phyloP scores from a whole-genome alignment of 345 rosid species.

The Theobroma cacao region DNA sequence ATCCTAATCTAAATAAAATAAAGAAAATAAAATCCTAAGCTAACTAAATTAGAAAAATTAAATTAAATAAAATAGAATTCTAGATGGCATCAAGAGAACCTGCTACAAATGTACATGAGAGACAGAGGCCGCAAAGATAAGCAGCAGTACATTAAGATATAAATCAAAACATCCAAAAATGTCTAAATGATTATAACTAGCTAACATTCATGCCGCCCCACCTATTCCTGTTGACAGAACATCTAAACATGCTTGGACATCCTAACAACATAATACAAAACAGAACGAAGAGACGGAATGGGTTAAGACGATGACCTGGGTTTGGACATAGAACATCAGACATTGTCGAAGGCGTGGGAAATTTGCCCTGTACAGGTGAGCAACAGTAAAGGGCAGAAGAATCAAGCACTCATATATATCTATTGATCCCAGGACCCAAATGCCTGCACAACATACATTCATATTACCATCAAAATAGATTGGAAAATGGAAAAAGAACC shows the following conservation, averaged over 20 bases:
- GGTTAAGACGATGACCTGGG: constrained; percentile 19
- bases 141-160: not conserved
- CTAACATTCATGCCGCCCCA: not conserved
- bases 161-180: not conserved
- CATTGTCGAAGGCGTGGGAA: constrained; percentile 37
- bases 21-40: too few species aligned
- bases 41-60: too few species aligned
- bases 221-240: not conserved
- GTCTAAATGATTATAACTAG: not conserved
- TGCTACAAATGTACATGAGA: not conserved
- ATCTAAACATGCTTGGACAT: not conserved
- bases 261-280: not conserved
- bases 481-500: not conserved
- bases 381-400: constrained; percentile 40
- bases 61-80: too few species aligned
- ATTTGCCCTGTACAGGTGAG: constrained; percentile 21
- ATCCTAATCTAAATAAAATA: too few species aligned
- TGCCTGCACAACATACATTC: constrained; percentile 24
- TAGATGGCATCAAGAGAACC: too few species aligned
- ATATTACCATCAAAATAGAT: not conserved
- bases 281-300: not conserved
- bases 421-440: constrained; percentile 28
- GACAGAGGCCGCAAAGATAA: not conserved
- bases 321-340: constrained; percentile 28
- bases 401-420: constrained; percentile 28